These are phyloP conservation scores for Kluyveromyces marxianus DNA, from an alignment of 1,139 yeast genomes.

Conservation along the genomic window DNA sequence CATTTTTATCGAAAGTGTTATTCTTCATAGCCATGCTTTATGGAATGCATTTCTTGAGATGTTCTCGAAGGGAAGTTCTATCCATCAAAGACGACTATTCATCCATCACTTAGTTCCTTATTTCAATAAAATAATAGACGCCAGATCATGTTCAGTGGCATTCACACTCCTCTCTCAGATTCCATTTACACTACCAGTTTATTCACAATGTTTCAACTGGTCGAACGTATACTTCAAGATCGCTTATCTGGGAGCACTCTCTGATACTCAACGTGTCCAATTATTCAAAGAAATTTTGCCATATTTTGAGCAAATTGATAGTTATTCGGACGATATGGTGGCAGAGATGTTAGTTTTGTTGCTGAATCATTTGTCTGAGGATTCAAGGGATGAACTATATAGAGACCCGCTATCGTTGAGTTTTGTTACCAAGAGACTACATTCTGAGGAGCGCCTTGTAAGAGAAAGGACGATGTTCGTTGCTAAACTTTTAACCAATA, in stretches of 20 bases:
- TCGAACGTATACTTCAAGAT: conserved; percentile 20
- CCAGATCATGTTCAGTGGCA: conserved; percentile 12
- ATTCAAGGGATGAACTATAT: conserved; percentile 16
- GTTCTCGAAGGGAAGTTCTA: conserved; percentile 11
- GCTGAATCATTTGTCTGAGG: conserved; percentile 11
- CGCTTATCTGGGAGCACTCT: conserved; percentile 15
- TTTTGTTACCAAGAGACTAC: conserved; percentile 31
- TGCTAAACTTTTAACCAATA: conserved; percentile 31
- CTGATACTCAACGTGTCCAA: conserved; percentile 15
- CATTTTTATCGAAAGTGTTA: conserved; percentile 20
- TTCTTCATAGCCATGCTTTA: conserved; percentile 11
- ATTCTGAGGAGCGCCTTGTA: conserved; percentile 19
- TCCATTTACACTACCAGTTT: conserved; percentile 13
- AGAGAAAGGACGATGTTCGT: conserved; percentile 35
- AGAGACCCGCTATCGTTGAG: conserved; percentile 24
- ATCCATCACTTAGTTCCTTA: conserved; percentile 22
- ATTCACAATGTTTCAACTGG: conserved; percentile 13
- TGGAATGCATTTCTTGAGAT: conserved; percentile 13
- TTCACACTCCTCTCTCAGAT: conserved; percentile 18
- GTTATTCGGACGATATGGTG: conserved; percentile 10
- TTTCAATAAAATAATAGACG: conserved; percentile 15
- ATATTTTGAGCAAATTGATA: conserved; percentile 11
- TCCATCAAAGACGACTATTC: conserved; percentile 23
- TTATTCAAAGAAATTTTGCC: conserved; percentile 9
- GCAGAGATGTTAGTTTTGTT: conserved; percentile 23